These are phyloP conservation scores for Salix brachista DNA, from an alignment of 345 rosid genomes.

Conservation along the genomic window DNA sequence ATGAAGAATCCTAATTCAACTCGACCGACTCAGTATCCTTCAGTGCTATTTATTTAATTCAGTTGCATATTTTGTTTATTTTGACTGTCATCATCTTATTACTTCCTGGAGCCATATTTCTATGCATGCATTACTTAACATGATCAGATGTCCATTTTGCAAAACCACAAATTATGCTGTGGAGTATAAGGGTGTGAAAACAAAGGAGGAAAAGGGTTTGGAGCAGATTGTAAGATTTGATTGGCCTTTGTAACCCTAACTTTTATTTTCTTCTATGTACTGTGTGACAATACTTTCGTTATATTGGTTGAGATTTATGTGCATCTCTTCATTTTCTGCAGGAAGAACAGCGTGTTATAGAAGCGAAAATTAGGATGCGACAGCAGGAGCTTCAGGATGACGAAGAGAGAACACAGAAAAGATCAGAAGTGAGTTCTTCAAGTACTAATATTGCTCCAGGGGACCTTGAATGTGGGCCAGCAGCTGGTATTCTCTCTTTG, in stretches of 20 bases:
- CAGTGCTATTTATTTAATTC: not conserved
- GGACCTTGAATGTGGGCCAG: conserved; percentile 51
- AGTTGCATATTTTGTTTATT: conserved; percentile 5
- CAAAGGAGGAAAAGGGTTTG: conserved; percentile 93
- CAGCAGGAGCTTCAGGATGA: conserved; percentile 87
- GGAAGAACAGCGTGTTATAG: conserved; percentile 98
- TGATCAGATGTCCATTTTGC: conserved; percentile 87
- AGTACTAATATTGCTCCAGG: conserved; percentile 43
- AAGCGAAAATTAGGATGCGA: conserved; percentile 88
- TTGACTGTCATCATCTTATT: not conserved
- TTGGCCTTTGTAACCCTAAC: not conserved
- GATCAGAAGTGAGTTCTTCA: conserved; percentile 62
- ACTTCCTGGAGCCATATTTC: not conserved
- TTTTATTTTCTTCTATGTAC: not conserved
- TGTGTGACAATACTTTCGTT: not conserved
- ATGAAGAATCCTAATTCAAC: conserved; percentile 94
- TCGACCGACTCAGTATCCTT: conserved; percentile 99
- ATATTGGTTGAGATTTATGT: not conserved
- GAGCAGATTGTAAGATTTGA: conserved; percentile 80
- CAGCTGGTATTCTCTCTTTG: conserved; percentile 40
- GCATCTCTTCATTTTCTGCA: conserved; percentile 19
- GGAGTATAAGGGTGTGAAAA: conserved; percentile 85
- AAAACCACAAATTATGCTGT: conserved; percentile 95
- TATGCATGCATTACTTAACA: conserved; percentile 47
- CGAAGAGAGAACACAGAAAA: conserved; percentile 78